Conservation (phyloP, 2,329 filamentous ascomycete genomes). For the Paracamarosporium sp. region DNA sequence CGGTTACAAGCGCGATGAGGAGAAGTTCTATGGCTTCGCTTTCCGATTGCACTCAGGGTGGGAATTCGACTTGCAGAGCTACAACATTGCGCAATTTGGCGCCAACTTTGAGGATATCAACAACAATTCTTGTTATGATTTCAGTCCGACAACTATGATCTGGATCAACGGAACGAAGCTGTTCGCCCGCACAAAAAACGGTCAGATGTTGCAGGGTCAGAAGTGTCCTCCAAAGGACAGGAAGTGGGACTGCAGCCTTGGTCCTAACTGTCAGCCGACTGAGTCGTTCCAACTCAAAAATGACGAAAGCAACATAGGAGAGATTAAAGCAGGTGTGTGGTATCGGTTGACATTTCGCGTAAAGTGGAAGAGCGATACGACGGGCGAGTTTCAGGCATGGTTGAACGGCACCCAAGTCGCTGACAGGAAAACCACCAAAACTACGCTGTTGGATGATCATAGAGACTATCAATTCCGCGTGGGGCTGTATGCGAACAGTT, state of each 20-base stretch:
- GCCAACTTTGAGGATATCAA: conserved; percentile 53
- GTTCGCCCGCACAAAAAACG: conserved; percentile 49
- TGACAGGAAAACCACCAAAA: conserved; percentile 50
- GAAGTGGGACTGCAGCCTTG: background rate
- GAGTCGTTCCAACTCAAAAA: conserved; percentile 42
- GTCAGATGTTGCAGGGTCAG: conserved; percentile 11
- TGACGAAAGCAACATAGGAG: conserved; percentile 18
- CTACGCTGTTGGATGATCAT: conserved; percentile 54
- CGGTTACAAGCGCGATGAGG: conserved; percentile 55
- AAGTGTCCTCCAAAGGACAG: conserved; percentile 5
- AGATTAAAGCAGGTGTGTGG: conserved; percentile 53
- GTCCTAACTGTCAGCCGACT: conserved; percentile 33
- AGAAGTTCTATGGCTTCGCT: conserved; percentile 58
- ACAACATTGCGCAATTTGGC: conserved; percentile 61
- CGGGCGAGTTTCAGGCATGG: conserved; percentile 57
- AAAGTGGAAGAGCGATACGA: conserved; percentile 53
- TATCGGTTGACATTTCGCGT: conserved; percentile 56
- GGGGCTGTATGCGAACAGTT: conserved; percentile 59
- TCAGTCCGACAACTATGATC: conserved; percentile 55
- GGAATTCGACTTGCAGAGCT: conserved; percentile 56
- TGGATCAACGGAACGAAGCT: conserved; percentile 55
- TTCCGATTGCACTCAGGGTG: conserved; percentile 58
- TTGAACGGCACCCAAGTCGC: conserved; percentile 55
- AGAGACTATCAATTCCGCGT: conserved; percentile 54
- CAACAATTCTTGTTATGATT: conserved; percentile 54